phyloP scores from a whole-genome alignment of 108 stramenopile genomes.

The Discostella stelligeroides region DNA sequence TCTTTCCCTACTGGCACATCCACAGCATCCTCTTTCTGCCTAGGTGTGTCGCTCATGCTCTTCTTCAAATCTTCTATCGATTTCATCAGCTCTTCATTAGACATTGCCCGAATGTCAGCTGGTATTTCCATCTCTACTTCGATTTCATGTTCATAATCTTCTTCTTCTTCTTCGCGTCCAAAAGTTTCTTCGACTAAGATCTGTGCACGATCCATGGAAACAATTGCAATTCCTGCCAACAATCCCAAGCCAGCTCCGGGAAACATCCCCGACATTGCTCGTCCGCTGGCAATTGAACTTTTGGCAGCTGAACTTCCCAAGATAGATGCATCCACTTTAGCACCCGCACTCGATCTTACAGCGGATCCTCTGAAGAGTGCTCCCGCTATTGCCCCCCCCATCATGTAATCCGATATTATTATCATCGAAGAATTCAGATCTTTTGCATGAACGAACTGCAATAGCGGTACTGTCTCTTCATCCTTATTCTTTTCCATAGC shows the following conservation, averaged over 20 bases:
- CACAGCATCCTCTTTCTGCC: background rate
- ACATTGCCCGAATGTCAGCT: constrained; percentile 41
- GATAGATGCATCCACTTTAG: constrained; percentile 32
- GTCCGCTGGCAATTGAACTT: background rate
- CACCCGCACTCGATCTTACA: constrained; percentile 37
- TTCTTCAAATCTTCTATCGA: constrained; percentile 30
- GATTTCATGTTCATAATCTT: constrained; percentile 3
- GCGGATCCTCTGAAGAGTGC: constrained; percentile 39
- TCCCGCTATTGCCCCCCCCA: constrained; percentile 45
- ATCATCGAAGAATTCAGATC: background rate
- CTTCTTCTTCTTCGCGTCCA: constrained; percentile 18
- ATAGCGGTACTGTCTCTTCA: too few species aligned
- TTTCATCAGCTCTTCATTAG: constrained; percentile 33
- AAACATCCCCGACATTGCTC: constrained; percentile 35
- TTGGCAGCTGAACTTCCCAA: constrained; percentile 8
- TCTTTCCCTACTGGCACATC: background rate
- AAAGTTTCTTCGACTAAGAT: constrained; percentile 15
- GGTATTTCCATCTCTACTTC: constrained; percentile 19
- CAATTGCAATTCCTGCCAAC: constrained; percentile 37
- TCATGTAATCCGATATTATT: constrained; percentile 43
- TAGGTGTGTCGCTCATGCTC: background rate
- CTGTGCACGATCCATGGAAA: constrained; percentile 23
- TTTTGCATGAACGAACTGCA: background rate
- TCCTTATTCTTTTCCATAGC: background rate
- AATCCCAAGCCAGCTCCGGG: constrained; percentile 48